phyloP scores from a whole-genome alignment of 257 asterid species.

The Avicennia marina region DNA sequence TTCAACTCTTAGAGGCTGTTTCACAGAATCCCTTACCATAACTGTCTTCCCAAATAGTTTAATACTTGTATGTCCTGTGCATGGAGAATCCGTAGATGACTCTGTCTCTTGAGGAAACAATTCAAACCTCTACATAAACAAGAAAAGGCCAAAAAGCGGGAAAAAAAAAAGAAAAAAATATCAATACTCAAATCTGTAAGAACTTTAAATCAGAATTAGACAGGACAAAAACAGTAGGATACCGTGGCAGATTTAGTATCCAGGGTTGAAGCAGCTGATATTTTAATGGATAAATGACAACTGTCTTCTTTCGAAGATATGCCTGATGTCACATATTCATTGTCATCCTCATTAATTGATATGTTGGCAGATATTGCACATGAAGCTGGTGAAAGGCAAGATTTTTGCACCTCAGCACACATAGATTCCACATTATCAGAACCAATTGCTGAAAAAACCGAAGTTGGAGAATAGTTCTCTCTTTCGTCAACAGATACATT shows the following conservation, averaged over 20 bases:
- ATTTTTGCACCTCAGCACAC: constrained; percentile 29
- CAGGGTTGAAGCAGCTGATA: constrained; percentile 18
- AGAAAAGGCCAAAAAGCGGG: constrained; percentile 6
- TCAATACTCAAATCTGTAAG: not conserved
- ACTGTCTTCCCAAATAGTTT: constrained; percentile 76
- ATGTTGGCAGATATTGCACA: constrained; percentile 33
- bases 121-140: constrained; percentile 44
- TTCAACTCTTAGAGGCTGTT: constrained; percentile 21
- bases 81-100: constrained; percentile 33
- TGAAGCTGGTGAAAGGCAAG: constrained; percentile 47
- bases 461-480: constrained; percentile 64
- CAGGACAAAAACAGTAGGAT: not conserved
- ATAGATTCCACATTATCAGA: constrained; percentile 45
- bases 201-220: not conserved
- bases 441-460: constrained; percentile 51
- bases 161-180: not conserved
- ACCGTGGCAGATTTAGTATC: constrained; percentile 36
- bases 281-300: constrained; percentile 24
- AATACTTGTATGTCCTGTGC: constrained; percentile 28
- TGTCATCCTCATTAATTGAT: constrained; percentile 26
- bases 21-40: constrained; percentile 32
- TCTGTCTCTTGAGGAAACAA: constrained; percentile 36
- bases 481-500: constrained; percentile 25
- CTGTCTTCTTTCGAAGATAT: constrained; percentile 26
- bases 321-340: constrained; percentile 36